Evolutionary conservation across 306 rosid genomes (phyloP).

Genomic region (Vicia villosa): DNA sequence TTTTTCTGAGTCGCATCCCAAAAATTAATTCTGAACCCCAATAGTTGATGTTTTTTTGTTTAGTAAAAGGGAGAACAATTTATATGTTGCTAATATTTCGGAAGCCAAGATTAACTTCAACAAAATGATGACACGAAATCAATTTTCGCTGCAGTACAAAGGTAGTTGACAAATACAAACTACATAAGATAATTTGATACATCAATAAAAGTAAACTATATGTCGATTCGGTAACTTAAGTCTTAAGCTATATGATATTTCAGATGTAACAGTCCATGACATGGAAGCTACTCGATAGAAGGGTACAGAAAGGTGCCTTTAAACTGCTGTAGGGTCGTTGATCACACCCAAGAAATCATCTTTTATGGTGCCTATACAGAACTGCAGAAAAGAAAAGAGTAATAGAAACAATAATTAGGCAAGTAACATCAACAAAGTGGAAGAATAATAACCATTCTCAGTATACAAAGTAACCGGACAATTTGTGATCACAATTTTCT

Average conservation of each 20-base stretch:
- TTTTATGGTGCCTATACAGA: conserved; percentile 95
- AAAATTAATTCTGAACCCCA: no score
- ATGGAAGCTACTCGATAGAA: neutral
- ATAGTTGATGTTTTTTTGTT: no score
- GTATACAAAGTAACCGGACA: neutral
- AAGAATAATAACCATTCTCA: neutral
- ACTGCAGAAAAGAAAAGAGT: conserved; percentile 49
- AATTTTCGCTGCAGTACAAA: neutral
- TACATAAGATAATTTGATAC: conserved; percentile 3
- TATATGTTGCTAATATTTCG: neutral
- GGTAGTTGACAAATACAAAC: neutral
- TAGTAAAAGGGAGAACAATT: neutral
- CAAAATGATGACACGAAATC: neutral
- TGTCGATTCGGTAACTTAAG: neutral
- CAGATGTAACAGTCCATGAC: conserved; percentile 28
- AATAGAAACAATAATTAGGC: neutral
- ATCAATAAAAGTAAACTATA: neutral
- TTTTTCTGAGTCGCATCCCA: no score
- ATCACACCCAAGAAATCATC: conserved; percentile 99
- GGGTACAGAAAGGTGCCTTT: conserved; percentile 17
- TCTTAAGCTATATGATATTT: neutral
- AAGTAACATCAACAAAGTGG: neutral
- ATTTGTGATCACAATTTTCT: neutral
- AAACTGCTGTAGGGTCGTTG: conserved; percentile 74
- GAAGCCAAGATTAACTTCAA: neutral